Conservation (phyloP, 257 asterid genomes). For the Rauvolfia tetraphylla region DNA sequence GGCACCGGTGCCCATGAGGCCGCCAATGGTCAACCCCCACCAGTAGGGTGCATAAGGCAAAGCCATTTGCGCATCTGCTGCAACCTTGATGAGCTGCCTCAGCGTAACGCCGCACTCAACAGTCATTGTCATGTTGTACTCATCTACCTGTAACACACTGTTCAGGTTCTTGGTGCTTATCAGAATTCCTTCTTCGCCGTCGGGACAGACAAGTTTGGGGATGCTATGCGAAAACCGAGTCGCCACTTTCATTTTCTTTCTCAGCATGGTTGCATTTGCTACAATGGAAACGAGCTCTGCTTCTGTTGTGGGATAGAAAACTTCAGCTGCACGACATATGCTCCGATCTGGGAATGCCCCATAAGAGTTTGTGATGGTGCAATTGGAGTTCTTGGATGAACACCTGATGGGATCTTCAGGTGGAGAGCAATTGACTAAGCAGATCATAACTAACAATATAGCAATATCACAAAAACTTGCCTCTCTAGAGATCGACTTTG, state of each 20-base stretch:
- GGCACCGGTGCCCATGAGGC: slow-evolving; percentile 68
- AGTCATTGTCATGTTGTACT: slow-evolving; percentile 37
- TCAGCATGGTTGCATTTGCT: slow-evolving; percentile 34
- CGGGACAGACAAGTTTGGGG: slow-evolving; percentile 60
- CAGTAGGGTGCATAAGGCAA: slow-evolving; percentile 64
- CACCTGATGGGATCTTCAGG: slow-evolving; percentile 61
- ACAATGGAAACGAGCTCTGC: slow-evolving; percentile 44
- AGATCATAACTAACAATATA: background rate
- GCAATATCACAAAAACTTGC: background rate
- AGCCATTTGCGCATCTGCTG: slow-evolving; percentile 40
- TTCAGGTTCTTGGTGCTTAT: slow-evolving; percentile 54
- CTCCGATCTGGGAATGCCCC: slow-evolving; percentile 57
- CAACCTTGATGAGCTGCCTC: slow-evolving; percentile 40
- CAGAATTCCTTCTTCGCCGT: slow-evolving; percentile 39
- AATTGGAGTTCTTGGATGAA: slow-evolving; percentile 22
- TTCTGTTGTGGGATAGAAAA: slow-evolving; percentile 44
- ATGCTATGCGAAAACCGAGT: slow-evolving; percentile 65
- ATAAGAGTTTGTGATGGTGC: slow-evolving; percentile 58
- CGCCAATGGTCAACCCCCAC: slow-evolving; percentile 77
- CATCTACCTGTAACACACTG: slow-evolving; percentile 22
- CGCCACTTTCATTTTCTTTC: slow-evolving; percentile 40
- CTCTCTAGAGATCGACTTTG: background rate
- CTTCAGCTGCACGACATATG: slow-evolving; percentile 49
- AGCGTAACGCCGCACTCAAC: slow-evolving; percentile 62
- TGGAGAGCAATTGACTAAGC: slow-evolving; percentile 20